Conservation (phyloP, 805 yeast species). For the Wickerhamia fluorescens region DNA sequence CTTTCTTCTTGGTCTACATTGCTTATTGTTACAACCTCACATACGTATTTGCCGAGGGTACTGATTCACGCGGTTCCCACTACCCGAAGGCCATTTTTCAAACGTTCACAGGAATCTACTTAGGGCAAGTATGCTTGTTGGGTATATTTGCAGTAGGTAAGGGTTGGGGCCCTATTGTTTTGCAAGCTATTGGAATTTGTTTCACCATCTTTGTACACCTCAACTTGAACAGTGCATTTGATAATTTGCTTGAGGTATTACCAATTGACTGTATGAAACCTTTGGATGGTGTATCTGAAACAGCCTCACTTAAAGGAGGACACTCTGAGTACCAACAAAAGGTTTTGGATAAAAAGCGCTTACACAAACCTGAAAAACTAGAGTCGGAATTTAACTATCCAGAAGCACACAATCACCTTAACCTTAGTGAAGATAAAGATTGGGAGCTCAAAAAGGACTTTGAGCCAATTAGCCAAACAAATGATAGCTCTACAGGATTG, state of each 20-base stretch:
- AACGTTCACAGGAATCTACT: conserved; percentile 78
- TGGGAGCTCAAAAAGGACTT: conserved; percentile 13
- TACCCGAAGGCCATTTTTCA: conserved; percentile 89
- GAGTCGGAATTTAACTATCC: too few relatives aligned
- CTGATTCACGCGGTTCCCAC: conserved; percentile 74
- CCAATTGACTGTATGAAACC: conserved; percentile 75
- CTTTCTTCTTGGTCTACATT: conserved; percentile 66
- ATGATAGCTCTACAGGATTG: conserved; percentile 11
- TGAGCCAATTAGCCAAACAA: conserved; percentile 10
- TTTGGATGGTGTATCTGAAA: conserved; percentile 59
- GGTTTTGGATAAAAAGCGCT: conserved; percentile 18
- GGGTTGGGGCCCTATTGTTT: conserved; percentile 89
- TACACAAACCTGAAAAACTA: conserved; percentile 1
- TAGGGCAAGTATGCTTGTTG: conserved; percentile 79
- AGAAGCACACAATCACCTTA: neutral
- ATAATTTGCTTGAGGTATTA: conserved; percentile 46
- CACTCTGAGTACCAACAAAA: conserved; percentile 26
- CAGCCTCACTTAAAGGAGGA: conserved; percentile 44
- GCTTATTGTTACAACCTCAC: conserved; percentile 74
- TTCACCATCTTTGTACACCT: conserved; percentile 65
- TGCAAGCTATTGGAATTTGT: conserved; percentile 60
- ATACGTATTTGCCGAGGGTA: conserved; percentile 59
- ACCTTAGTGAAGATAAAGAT: conserved; percentile 5
- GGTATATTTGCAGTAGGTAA: conserved; percentile 87
- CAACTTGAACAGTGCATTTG: conserved; percentile 60